Base-by-base conservation (phyloP, 345 rosid genomes). In the Geranium rotundifolium region DNA sequence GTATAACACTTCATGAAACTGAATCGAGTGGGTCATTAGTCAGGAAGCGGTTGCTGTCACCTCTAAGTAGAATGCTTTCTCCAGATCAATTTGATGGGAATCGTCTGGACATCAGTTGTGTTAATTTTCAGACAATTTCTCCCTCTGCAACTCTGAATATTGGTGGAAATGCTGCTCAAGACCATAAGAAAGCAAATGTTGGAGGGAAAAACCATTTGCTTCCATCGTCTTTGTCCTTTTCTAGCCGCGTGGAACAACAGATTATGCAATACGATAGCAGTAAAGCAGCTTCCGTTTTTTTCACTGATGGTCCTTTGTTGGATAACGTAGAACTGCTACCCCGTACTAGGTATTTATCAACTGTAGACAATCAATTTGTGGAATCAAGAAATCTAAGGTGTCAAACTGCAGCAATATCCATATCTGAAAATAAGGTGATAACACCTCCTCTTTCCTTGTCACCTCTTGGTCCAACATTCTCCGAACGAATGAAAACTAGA, bases 401-500 rank as follows among this genome's bases (percentile, higher is more conserved):
- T 54, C 65, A 23, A 64, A 76, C 78, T 71, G 73, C 73, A 64
- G 77, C 74, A 37, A 75, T 83, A 72, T 70, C 89, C 34, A 71
- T 72, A 63, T 71, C 90, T 66, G 74, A 78, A 4, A 50, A 70
- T 58, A 72, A 65, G 61, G 58, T 69, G 14, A 57, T 65, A 54
- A 78, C 79, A 20, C 74, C 95, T 30, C 83, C 86, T 66, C 86
- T 80, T 57, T 85, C 89, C 19, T 71, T 84, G 63, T 91, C 98
- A 31, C 98, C 98, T 55, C 89, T 91, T 56, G 96, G 98, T 70
- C 96, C 91, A 19, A 91, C 73, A 70, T 77, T 79, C 66, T 72
- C 78, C 54, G 91, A 76, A 68, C 84, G 85, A 79, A 67, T 75
- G 20, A 80, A 80, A 66, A 46, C 73, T 64, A 50, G 62, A 17